Percentiles rank a stretch among this genome's conserved stretches.
Evolutionary conservation across 495 filamentous ascomycete genomes (phyloP).

Genomic region (Symbiotaphrina buchneri): DNA sequence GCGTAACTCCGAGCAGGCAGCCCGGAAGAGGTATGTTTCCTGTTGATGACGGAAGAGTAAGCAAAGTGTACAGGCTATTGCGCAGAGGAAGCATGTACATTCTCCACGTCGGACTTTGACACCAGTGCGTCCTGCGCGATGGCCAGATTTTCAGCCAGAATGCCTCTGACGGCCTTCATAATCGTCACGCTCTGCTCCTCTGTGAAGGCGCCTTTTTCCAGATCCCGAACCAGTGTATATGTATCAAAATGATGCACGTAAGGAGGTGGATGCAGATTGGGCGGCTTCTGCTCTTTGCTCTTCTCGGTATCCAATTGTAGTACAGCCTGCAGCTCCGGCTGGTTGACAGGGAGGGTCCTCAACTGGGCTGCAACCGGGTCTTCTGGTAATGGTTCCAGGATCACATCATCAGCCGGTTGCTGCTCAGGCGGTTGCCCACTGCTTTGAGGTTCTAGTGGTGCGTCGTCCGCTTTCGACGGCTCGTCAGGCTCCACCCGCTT

Average conservation of each 20-base stretch:
- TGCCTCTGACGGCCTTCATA: slow-evolving; percentile 70
- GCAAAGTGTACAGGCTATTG: not conserved
- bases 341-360: too few species aligned
- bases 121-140: slow-evolving; percentile 55
- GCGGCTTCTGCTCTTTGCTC: slow-evolving; percentile 18
- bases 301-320: slow-evolving; percentile 3
- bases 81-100: slow-evolving; percentile 14
- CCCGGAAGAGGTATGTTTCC: slow-evolving; percentile 83
- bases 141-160: slow-evolving; percentile 59
- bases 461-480: too few species aligned
- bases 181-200: slow-evolving; percentile 45
- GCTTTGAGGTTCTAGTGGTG: too few species aligned
- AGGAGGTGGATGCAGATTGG: slow-evolving; percentile 45
- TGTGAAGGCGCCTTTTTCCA: slow-evolving; percentile 45
- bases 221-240: slow-evolving; percentile 60
- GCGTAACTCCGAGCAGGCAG: slow-evolving; percentile 79
- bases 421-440: too few species aligned
- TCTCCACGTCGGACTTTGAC: slow-evolving; percentile 59
- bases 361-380: too few species aligned
- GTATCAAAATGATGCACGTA: slow-evolving; percentile 96
- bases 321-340: slow-evolving; percentile 5
- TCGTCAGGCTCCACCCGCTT: too few species aligned
- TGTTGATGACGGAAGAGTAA: slow-evolving; percentile 6
- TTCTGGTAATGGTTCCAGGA: too few species aligned
- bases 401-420: too few species aligned